Evolutionary conservation across 768 basidiomycete genomes (phyloP).

Genomic region (Pleurotus citrinopileatus): DNA sequence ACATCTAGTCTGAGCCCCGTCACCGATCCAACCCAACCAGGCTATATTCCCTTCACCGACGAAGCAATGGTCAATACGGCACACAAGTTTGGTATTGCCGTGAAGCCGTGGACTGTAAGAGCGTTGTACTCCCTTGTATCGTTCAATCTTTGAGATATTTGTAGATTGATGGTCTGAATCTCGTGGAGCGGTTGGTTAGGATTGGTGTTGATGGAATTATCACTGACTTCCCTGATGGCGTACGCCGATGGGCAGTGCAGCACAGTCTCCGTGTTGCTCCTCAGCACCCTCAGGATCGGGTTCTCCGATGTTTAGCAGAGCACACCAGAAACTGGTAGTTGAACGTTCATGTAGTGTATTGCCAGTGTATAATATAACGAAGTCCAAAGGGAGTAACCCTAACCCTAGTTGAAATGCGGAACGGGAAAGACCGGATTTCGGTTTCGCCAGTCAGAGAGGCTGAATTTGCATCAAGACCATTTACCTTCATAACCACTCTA

Average conservation of each 20-base stretch:
- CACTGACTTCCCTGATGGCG: conserved; percentile 64
- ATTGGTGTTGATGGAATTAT: conserved; percentile 76
- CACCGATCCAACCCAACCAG: conserved; percentile 39
- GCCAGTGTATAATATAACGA: too few relatives aligned
- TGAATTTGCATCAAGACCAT: conserved; percentile 25
- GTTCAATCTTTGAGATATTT: background rate
- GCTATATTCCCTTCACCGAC: conserved; percentile 58
- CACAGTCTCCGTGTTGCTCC: conserved; percentile 52
- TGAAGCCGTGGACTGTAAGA: conserved; percentile 76
- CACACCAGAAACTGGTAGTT: conserved; percentile 38
- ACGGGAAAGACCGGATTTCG: conserved; percentile 34
- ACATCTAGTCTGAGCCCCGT: conserved; percentile 34
- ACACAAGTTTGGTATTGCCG: conserved; percentile 56
- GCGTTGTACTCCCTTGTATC: background rate
- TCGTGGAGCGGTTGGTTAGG: conserved; percentile 56
- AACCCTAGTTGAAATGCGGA: conserved; percentile 30
- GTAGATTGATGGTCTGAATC: conserved; percentile 61
- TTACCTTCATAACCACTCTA: conserved; percentile 26
- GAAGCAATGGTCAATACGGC: conserved; percentile 65
- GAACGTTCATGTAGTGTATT: too few relatives aligned
- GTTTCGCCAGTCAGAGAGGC: conserved; percentile 7
- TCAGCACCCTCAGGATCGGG: conserved; percentile 53
- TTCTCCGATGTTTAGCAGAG: conserved; percentile 58
- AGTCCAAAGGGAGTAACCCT: too few relatives aligned
- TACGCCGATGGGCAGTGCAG: conserved; percentile 57